Evolutionary conservation across 2,329 filamentous ascomycete species (phyloP).

Genomic region (Penicillium sclerotigenum): DNA sequence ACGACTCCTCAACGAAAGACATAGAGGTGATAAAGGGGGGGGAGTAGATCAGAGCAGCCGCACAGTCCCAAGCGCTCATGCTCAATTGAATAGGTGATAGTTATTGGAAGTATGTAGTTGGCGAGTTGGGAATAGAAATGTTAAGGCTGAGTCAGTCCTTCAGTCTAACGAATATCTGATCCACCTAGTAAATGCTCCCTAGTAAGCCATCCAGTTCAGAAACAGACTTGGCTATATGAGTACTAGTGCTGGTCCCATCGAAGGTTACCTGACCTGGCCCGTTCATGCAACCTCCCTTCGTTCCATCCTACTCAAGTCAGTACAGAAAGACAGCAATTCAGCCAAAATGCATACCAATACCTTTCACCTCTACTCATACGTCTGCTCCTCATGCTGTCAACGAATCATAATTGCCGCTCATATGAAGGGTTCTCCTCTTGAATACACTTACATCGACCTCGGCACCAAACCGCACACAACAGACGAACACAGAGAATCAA

Average conservation of each 20-base stretch:
- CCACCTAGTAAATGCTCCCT: not conserved
- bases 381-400: not conserved
- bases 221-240: not conserved
- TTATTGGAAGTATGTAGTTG: not conserved
- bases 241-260: not conserved
- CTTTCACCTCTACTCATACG: not conserved
- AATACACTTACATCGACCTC: not conserved
- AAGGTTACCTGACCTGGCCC: too few species aligned
- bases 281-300: not conserved
- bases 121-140: not conserved
- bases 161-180: not conserved
- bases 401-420: not conserved
- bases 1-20: too few species aligned
- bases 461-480: not conserved
- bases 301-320: not conserved
- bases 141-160: not conserved
- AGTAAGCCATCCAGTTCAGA: not conserved
- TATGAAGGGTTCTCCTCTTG: not conserved
- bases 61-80: not conserved
- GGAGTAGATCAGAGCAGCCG: not conserved
- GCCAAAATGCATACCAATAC: not conserved
- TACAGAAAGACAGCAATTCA: not conserved
- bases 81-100: not conserved
- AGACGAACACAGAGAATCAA: not conserved
- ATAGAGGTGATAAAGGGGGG: not conserved